phyloP scores from a whole-genome alignment of 495 filamentous ascomycete species.

The Trichoderma erinaceum region DNA sequence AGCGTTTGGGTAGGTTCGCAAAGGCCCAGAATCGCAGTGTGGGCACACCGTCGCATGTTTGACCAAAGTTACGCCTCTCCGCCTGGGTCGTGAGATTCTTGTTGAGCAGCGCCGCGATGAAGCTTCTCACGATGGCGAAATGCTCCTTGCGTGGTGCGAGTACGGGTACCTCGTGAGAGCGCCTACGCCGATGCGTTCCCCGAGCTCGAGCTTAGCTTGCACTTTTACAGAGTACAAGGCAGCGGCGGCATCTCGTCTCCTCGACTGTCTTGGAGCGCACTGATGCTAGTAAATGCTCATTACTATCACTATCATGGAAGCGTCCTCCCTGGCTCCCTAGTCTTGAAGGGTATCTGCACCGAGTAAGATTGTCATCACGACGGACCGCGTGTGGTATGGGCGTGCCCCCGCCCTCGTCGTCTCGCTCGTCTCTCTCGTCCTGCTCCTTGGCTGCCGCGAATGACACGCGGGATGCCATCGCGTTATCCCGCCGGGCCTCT shows the following conservation, averaged over 20 bases:
- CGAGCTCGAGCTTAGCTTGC: too few species aligned
- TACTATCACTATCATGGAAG: not conserved
- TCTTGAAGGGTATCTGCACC: not conserved
- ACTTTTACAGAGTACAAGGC: too few species aligned
- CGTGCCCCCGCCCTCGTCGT: too few species aligned
- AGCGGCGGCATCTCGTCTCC: too few species aligned
- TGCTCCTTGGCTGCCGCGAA: constrained; percentile 8
- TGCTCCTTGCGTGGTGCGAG: not conserved
- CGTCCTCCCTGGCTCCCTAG: not conserved
- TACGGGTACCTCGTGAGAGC: not conserved
- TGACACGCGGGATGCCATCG: constrained; percentile 3
- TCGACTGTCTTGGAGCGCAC: too few species aligned
- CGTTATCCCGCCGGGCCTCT: not conserved
- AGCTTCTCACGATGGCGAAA: constrained; percentile 6
- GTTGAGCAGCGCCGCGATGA: not conserved
- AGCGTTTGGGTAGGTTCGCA: not conserved
- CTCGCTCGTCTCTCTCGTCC: not conserved
- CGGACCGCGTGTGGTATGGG: not conserved
- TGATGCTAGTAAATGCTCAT: not conserved
- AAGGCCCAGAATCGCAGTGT: constrained; percentile 7
- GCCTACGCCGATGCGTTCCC: too few species aligned
- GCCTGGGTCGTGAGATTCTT: not conserved
- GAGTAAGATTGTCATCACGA: not conserved
- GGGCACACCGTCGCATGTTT: constrained; percentile 10
- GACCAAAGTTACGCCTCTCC: not conserved